These are phyloP conservation scores for Pascua sp. DNA, from an alignment of 1,284 basidiomycete genomes.

Conservation along the genomic window DNA sequence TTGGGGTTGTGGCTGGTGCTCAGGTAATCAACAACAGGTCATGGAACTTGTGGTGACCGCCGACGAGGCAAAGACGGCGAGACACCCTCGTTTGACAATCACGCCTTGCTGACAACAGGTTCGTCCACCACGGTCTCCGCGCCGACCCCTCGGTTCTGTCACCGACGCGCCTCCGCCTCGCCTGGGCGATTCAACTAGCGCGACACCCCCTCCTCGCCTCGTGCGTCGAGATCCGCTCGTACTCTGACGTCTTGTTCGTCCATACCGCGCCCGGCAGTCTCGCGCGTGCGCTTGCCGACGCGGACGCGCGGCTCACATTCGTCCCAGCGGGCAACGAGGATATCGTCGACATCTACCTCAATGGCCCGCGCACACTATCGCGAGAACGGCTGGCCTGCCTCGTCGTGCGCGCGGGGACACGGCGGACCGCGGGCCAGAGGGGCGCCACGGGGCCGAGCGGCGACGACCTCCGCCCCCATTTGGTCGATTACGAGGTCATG, in stretches of 20 bases:
- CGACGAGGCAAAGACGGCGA: too few relatives aligned
- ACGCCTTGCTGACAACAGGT: slow-evolving; percentile 26
- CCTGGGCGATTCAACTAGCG: slow-evolving; percentile 62
- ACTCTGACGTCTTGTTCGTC: slow-evolving; percentile 64
- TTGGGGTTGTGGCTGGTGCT: too few relatives aligned
- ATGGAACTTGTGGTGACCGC: too few relatives aligned
- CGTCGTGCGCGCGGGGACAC: slow-evolving; percentile 52
- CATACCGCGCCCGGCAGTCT: slow-evolving; percentile 43
- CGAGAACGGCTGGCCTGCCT: slow-evolving; percentile 63
- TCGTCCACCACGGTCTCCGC: slow-evolving; percentile 60
- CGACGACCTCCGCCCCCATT: slow-evolving; percentile 39
- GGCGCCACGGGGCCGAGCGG: background rate
- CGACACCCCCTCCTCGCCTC: slow-evolving; percentile 67
- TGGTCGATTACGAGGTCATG: slow-evolving; percentile 52
- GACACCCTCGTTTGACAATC: background rate
- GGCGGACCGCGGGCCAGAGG: background rate
- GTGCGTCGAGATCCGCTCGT: slow-evolving; percentile 50
- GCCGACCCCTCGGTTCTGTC: slow-evolving; percentile 53
- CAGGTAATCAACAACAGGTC: too few relatives aligned
- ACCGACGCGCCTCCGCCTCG: slow-evolving; percentile 55
- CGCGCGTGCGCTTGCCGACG: slow-evolving; percentile 14
- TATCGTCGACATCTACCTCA: slow-evolving; percentile 6
- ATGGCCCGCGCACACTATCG: slow-evolving; percentile 55
- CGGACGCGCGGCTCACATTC: slow-evolving; percentile 17
- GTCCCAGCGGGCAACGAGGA: slow-evolving; percentile 4